Evolutionary conservation across 129 eudicot species (phyloP).

Genomic region (Logfia minima): DNA sequence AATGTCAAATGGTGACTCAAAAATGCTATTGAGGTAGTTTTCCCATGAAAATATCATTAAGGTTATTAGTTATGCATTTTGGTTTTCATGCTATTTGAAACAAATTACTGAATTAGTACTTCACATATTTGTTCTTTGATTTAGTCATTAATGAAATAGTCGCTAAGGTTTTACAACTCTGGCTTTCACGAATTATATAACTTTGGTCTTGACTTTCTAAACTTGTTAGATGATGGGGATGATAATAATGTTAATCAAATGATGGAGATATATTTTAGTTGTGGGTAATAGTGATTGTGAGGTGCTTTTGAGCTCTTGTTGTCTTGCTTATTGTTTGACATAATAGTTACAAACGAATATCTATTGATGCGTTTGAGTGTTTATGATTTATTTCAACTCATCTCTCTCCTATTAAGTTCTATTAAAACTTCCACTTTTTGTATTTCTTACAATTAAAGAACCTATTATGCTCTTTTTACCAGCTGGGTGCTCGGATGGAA

Average conservation of each 20-base stretch:
- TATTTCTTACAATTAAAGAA: neutral
- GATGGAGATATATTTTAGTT: neutral
- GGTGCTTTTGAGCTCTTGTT: too few species aligned
- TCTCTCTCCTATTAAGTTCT: neutral
- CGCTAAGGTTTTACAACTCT: constrained; percentile 1
- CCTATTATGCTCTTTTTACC: constrained; percentile 16
- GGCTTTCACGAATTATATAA: neutral
- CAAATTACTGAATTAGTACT: neutral
- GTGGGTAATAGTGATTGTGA: neutral
- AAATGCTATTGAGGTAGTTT: too few species aligned
- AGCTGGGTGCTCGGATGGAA: constrained; percentile 98
- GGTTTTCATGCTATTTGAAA: neutral
- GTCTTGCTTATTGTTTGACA: too few species aligned
- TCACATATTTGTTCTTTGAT: neutral
- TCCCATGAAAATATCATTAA: too few species aligned
- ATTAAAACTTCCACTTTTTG: neutral
- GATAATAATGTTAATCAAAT: too few species aligned
- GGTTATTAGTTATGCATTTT: neutral
- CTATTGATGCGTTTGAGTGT: neutral
- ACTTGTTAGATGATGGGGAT: neutral
- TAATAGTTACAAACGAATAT: neutral
- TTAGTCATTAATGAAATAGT: neutral
- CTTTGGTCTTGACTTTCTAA: neutral
- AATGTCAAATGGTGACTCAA: too few species aligned
- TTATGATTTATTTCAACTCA: neutral